Base-by-base conservation (phyloP, 78 protist genomes). In the Dictyostelium intermedium region DNA sequence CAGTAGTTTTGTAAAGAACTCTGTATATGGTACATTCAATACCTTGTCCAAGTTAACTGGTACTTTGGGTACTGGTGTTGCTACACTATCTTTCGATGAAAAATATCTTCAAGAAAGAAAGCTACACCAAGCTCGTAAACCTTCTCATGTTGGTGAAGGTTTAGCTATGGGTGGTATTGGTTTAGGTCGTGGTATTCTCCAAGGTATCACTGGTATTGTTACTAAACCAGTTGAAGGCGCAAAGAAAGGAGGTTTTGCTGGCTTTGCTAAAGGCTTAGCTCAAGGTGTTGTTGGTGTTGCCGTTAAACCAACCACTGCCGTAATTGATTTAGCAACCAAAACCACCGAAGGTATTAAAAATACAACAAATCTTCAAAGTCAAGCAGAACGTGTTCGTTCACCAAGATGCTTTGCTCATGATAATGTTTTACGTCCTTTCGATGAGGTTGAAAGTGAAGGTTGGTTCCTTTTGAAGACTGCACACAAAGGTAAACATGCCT, bases 151-250 rank as follows among this genome's bases (percentile, higher is more conserved):
- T 41, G 97, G 97, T 82, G 94, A 93, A 66, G 95, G 98, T 37
- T 74, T 87, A 45, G 81, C 87, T 20, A 56, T 78, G 77, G 97
- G 96, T 79, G 97, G 92, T 43, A 83, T 69, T 34, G 93, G 85
- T 16, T 30, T 95, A 0, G 97, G 95, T 41, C 73, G 69, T 76
- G 97, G 98, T 43, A 8, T 97, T n/a, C 78, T 94, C 39, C 85
- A 93, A 39, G 99, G 99, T 72, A 85, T 98, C 25, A 83, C 98
- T 3, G 99, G 99, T 61, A 39, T 98, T 2, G 96, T 98, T 23
- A 89, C 94, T 18, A 53, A 92, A 80, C 99, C 99, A 14, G 91
- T 91, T 16, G 89, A 96, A 47, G 99, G 98, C 32, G 97, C 96
- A 2, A 61, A 66, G 87, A 60, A 82, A 56, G 98, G 53, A 6